These are phyloP conservation scores for Kwoniella dendrophila DNA, from an alignment of 768 basidiomycete species.

Conservation along the genomic window DNA sequence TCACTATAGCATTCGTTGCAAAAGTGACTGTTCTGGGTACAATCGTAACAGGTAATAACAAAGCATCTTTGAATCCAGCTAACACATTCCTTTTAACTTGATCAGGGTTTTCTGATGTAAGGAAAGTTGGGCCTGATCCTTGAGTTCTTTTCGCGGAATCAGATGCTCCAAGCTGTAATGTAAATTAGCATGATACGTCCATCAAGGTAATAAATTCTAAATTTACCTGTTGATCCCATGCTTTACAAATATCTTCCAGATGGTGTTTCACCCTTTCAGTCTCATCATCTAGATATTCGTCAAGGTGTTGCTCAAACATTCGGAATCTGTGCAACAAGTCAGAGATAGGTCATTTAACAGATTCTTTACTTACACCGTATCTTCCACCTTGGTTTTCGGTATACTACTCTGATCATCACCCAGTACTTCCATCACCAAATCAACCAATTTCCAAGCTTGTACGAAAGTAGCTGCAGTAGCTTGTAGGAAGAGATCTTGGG, in stretches of 20 bases:
- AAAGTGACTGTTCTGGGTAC: conserved; percentile 73
- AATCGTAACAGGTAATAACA: conserved; percentile 92
- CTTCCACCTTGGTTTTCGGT: conserved; percentile 62
- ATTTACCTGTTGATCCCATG: conserved; percentile 67
- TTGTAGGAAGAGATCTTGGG: conserved; percentile 69
- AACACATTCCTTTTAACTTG: conserved; percentile 89
- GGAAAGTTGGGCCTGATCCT: conserved; percentile 63
- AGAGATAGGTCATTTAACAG: conserved; percentile 29
- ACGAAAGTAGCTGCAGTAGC: conserved; percentile 87
- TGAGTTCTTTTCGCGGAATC: conserved; percentile 21
- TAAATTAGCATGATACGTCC: conserved; percentile 3
- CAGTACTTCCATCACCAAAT: conserved; percentile 66
- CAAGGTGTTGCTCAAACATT: conserved; percentile 97
- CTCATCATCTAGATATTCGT: conserved; percentile 95
- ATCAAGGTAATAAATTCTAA: conserved; percentile 9
- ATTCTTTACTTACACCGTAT: conserved; percentile 71
- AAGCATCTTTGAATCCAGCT: conserved; percentile 83
- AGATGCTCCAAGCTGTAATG: conserved; percentile 36
- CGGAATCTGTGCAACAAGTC: conserved; percentile 64
- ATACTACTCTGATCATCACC: conserved; percentile 37
- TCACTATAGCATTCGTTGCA: conserved; percentile 60
- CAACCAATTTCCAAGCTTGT: conserved; percentile 84
- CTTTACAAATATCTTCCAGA: conserved; percentile 73
- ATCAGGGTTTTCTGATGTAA: conserved; percentile 83
- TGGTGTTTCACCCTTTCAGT: conserved; percentile 74